A percentile compares a stretch with the other conserved stretches of the same genome.
These are phyloP conservation scores for Cryptococcus sp. DNA, from an alignment of 1,284 basidiomycete species.

Conservation along the genomic window DNA sequence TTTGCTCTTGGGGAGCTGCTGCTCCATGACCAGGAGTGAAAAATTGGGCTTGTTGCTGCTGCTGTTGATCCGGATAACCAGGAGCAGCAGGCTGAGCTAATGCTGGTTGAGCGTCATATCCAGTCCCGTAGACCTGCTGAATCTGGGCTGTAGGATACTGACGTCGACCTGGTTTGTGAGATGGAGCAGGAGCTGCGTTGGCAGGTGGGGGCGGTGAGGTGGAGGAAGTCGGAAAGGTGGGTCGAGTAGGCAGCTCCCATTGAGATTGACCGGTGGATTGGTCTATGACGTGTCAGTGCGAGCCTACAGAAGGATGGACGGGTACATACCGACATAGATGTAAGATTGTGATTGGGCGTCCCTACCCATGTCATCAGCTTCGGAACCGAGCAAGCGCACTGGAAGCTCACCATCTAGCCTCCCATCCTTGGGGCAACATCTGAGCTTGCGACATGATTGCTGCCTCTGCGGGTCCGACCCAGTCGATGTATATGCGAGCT, in stretches of 20 bases:
- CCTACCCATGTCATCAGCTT: constrained; percentile 57
- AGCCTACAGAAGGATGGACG: neutral
- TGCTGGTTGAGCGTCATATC: constrained; percentile 36
- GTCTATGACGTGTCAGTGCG: constrained; percentile 32
- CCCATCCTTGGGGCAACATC: constrained; percentile 68
- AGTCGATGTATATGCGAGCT: no score
- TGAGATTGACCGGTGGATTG: constrained; percentile 60
- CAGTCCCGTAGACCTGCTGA: constrained; percentile 69
- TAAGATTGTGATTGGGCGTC: constrained; percentile 76
- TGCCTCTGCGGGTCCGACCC: no score
- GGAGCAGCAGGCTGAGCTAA: constrained; percentile 54
- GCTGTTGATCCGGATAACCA: constrained; percentile 50
- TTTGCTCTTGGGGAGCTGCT: constrained; percentile 56
- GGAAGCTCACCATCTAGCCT: constrained; percentile 73
- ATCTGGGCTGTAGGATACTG: constrained; percentile 87
- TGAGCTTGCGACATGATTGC: constrained; percentile 16
- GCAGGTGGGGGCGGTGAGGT: constrained; percentile 27
- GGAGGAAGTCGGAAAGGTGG: constrained; percentile 28
- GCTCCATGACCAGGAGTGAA: constrained; percentile 78
- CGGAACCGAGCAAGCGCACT: constrained; percentile 9
- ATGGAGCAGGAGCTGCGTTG: constrained; percentile 49
- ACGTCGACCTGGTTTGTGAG: constrained; percentile 64
- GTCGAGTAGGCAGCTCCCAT: constrained; percentile 62
- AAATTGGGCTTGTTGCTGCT: constrained; percentile 56
- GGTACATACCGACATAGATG: constrained; percentile 71